Base-by-base conservation (phyloP, 75 land plant genomes). In the Adiantum capillusveneris region DNA sequence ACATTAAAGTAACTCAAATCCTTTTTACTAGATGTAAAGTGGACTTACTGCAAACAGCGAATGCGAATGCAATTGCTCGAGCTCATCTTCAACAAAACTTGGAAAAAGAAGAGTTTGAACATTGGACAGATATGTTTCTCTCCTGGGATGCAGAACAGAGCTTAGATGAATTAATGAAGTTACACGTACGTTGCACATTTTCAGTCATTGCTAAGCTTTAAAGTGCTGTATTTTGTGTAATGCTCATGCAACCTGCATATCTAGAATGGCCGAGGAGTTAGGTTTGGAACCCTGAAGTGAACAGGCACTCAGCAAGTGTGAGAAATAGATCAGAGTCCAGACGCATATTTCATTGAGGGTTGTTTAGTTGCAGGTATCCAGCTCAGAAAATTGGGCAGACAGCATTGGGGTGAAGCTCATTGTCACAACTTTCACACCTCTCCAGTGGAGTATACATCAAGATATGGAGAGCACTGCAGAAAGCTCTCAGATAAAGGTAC, bases 1-100 rank as follows among this genome's bases (percentile, higher is more conserved):
- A n/a, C n/a, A n/a, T 13, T 13, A 39, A 13, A 9, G 7, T 13
- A 9, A 39, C 7, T 13, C 13, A 39, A 13, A 7, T 46, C 14
- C n/a, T n/a, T 46, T 46, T 46, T 46, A 3, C 14, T 21, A 66
- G 68, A 59, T 66, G 68, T 30, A 66, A 66, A 31, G 60, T 44
- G 20, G 68, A 66, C 50, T 44, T 66, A 19, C 28, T 66, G 49
- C 68, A 59, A 25, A 66, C 68, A 29, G 68, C 68, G 7, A 44
- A 56, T 58, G 68, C 31, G 34, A 60, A 66, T 43, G 68, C 51
- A 30, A 66, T 66, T 58, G 68, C 58, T 41, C 68, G 68, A 29
- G 68, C 68, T 18, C 58, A 29, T 28, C 6, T 53, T 44, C 56
- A n/a, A 2, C 12, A 14, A 20, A 46, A 17, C 49, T n/a, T 14